These are phyloP conservation scores for Barnettozyma hawaiiensis DNA, from an alignment of 1,139 yeast species.

Conservation along the genomic window DNA sequence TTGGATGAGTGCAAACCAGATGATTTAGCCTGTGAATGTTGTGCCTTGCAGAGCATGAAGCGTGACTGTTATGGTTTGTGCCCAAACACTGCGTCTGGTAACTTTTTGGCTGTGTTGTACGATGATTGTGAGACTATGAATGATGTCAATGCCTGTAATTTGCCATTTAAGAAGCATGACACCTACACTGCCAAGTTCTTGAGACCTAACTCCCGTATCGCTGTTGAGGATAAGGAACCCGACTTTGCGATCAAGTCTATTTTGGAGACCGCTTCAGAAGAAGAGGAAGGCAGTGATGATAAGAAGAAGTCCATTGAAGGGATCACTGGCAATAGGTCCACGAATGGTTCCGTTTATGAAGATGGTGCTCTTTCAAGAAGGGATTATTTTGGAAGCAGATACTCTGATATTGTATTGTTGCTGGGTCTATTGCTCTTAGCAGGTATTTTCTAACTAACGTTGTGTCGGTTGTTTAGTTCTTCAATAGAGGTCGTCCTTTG, in stretches of 20 bases:
- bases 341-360: not conserved
- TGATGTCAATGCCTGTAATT: constrained; percentile 46
- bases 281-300: not conserved
- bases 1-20: constrained; percentile 46
- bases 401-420: not conserved
- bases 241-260: constrained; percentile 23
- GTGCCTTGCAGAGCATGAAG: constrained; percentile 46
- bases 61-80: constrained; percentile 43
- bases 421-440: not conserved
- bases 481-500: no score
- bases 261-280: constrained; percentile 7
- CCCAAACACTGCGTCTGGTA: constrained; percentile 41
- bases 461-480: no score
- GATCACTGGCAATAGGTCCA: not conserved
- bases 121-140: constrained; percentile 42
- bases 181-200: constrained; percentile 23
- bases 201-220: constrained; percentile 23
- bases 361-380: constrained; percentile 4
- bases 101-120: constrained; percentile 40
- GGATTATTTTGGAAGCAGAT: not conserved
- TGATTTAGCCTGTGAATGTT: constrained; percentile 51
- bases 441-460: not conserved
- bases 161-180: constrained; percentile 43
- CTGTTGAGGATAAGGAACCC: constrained; percentile 25
- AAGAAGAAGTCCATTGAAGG: not conserved